These are phyloP conservation scores for Heterotrichella gracilis DNA, from an alignment of 352 stramenopile genomes.

Conservation along the genomic window DNA sequence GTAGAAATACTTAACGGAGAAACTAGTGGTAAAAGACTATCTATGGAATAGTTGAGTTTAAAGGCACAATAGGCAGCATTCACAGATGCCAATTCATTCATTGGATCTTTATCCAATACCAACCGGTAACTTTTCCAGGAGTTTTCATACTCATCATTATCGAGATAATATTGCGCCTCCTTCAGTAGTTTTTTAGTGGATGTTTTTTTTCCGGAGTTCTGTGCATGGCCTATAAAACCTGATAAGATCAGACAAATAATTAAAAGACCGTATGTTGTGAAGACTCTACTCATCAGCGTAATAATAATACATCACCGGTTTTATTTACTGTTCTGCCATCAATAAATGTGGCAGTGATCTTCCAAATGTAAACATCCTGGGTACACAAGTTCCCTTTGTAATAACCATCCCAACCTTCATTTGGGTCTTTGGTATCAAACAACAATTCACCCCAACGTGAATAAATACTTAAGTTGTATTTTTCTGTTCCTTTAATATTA, in stretches of 20 bases:
- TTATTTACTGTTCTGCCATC: background rate
- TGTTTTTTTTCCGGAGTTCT: background rate
- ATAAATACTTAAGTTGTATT: background rate
- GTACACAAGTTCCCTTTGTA: background rate
- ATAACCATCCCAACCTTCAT: slow-evolving; percentile 2
- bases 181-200: background rate
- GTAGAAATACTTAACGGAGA: background rate
- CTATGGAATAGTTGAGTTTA: background rate
- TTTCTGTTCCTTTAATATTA: background rate
- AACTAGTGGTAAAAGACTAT: background rate
- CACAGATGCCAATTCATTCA: background rate
- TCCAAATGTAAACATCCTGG: slow-evolving; percentile 2
- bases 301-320: slow-evolving; percentile 5
- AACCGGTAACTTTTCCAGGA: background rate
- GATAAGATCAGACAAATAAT: no score
- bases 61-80: background rate
- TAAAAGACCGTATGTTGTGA: no score
- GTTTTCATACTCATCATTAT: background rate
- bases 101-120: background rate
- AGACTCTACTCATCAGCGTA: no score
- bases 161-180: background rate
- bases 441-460: background rate
- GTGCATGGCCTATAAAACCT: no score
- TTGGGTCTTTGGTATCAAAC: background rate
- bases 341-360: background rate